Evolutionary conservation across 2,329 filamentous ascomycete genomes (phyloP).

Genomic region (Xylariaceae sp.): DNA sequence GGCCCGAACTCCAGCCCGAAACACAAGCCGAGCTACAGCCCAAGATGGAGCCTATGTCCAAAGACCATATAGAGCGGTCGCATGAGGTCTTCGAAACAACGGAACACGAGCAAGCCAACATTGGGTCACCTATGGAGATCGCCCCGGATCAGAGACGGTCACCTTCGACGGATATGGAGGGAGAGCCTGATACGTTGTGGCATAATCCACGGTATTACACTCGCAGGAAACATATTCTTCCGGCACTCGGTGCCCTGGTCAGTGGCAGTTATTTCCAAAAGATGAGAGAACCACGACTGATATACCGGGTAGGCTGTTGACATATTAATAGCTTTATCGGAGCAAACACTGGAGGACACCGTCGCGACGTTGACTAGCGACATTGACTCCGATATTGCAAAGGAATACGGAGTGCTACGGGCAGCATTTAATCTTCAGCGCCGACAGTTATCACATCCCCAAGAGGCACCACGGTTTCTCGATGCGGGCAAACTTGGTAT

Average conservation of each 20-base stretch:
- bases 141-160: conserved; percentile 17
- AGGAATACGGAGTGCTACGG: conserved; percentile 29
- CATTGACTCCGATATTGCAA: conserved; percentile 27
- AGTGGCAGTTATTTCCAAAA: conserved; percentile 12
- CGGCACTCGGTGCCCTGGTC: conserved; percentile 30
- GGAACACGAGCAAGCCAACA: conserved; percentile 19
- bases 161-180: conserved; percentile 21
- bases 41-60: background rate
- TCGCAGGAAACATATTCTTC: conserved; percentile 31
- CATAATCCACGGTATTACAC: conserved; percentile 31
- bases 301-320: conserved; percentile 27
- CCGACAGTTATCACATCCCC: conserved; percentile 22
- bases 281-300: conserved; percentile 17
- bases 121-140: conserved; percentile 19
- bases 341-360: conserved; percentile 33
- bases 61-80: background rate
- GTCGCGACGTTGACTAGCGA: conserved; percentile 29
- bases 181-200: conserved; percentile 29
- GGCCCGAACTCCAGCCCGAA: background rate
- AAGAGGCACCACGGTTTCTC: conserved; percentile 23
- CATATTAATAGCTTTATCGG: conserved; percentile 31
- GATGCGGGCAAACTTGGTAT: conserved; percentile 27
- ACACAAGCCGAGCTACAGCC: background rate
- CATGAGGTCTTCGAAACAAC: conserved; percentile 18
- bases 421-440: conserved; percentile 28